Conservation (phyloP, 805 yeast genomes). For the Pichia occidentalis region DNA sequence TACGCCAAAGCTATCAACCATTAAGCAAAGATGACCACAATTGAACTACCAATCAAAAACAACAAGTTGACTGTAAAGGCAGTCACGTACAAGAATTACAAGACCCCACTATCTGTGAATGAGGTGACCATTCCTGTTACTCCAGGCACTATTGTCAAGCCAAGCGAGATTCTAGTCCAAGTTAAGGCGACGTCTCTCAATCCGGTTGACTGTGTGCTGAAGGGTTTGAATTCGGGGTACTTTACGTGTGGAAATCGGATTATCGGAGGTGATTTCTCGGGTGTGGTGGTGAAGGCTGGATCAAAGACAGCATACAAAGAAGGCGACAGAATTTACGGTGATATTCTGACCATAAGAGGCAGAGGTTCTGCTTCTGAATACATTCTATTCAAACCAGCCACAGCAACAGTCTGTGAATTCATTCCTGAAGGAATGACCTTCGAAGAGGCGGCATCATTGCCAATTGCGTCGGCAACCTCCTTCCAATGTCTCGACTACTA, state of each 20-base stretch:
- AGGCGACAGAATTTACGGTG: conserved; percentile 23
- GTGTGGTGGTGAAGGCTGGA: conserved; percentile 20
- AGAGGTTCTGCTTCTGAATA: conserved; percentile 44
- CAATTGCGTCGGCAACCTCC: conserved; percentile 63
- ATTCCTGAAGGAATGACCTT: conserved; percentile 42
- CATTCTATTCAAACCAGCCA: conserved; percentile 31
- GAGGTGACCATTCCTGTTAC: conserved; percentile 11
- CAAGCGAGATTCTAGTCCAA: conserved; percentile 17
- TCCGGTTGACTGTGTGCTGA: conserved; percentile 19
- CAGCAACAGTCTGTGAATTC: conserved; percentile 21
- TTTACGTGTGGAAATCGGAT: conserved; percentile 15
- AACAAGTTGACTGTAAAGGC: conserved; percentile 14
- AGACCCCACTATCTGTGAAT: conserved; percentile 10
- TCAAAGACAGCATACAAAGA: conserved; percentile 11
- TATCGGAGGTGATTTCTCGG: conserved; percentile 24
- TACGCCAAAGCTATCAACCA: too few species aligned
- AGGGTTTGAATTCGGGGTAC: conserved; percentile 6
- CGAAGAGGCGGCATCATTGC: conserved; percentile 60
- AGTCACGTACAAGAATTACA: conserved; percentile 12
- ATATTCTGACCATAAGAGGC: neutral
- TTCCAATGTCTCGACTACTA: conserved; percentile 19
- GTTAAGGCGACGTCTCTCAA: conserved; percentile 18
- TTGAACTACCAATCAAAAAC: conserved; percentile 8
- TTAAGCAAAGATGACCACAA: too few species aligned
- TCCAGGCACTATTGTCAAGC: conserved; percentile 7